Conservation (phyloP, 2,329 filamentous ascomycete genomes). For the Stemphylium vesicarium region DNA sequence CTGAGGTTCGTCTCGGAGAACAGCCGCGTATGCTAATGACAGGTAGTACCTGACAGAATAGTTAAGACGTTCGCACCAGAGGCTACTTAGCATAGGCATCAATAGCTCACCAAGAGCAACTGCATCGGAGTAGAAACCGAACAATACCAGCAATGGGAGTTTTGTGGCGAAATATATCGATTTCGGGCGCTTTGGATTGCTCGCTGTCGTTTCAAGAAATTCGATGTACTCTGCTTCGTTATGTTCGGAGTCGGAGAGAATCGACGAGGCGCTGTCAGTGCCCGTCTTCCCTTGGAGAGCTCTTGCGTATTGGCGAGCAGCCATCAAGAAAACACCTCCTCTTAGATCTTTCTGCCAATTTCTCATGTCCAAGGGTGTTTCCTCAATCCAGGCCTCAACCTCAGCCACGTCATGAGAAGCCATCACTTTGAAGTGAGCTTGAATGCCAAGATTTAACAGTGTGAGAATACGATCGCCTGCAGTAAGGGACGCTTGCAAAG, state of each 20-base stretch:
- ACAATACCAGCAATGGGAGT: slow-evolving; percentile 51
- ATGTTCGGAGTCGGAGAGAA: slow-evolving; percentile 74
- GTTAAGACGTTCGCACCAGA: slow-evolving; percentile 53
- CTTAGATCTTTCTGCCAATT: slow-evolving; percentile 75
- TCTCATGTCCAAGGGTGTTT: slow-evolving; percentile 74
- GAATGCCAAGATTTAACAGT: slow-evolving; percentile 73
- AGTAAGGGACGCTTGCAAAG: slow-evolving; percentile 69
- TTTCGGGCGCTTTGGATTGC: slow-evolving; percentile 68
- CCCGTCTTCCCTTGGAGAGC: slow-evolving; percentile 78
- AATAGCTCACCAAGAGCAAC: slow-evolving; percentile 52
- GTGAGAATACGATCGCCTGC: slow-evolving; percentile 75
- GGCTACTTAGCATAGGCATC: slow-evolving; percentile 49
- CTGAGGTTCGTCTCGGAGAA: slow-evolving; percentile 47
- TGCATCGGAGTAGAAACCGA: slow-evolving; percentile 53
- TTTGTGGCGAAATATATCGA: slow-evolving; percentile 69
- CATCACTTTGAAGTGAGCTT: slow-evolving; percentile 71
- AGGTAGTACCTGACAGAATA: slow-evolving; percentile 54
- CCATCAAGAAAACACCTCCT: slow-evolving; percentile 72
- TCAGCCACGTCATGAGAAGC: slow-evolving; percentile 72
- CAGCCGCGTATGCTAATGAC: slow-evolving; percentile 50
- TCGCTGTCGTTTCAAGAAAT: slow-evolving; percentile 54
- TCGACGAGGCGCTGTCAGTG: slow-evolving; percentile 56
- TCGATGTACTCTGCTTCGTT: slow-evolving; percentile 63
- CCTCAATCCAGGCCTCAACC: slow-evolving; percentile 72
- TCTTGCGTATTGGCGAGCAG: slow-evolving; percentile 69